phyloP scores from a whole-genome alignment of 2,329 filamentous ascomycete genomes.

The Ilyonectria robusta region DNA sequence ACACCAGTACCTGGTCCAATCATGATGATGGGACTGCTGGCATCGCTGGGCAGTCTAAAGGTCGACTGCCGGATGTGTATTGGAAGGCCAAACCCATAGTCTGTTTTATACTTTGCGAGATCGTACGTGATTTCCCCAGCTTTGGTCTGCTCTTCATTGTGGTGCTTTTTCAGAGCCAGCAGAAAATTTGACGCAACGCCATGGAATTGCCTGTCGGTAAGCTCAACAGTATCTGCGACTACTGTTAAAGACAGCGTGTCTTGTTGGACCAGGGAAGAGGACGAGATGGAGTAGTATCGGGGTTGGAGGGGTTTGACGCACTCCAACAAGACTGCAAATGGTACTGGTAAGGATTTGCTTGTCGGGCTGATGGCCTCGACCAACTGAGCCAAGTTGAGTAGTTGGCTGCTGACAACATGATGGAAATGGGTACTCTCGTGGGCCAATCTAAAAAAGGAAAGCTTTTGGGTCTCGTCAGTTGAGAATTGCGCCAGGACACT shows the following conservation, averaged over 20 bases:
- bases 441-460: too few relatives aligned
- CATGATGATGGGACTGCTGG: constrained; percentile 3
- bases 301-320: neutral
- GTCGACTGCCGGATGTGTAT: constrained; percentile 3
- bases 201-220: neutral
- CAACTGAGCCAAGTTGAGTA: too few relatives aligned
- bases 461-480: neutral
- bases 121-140: neutral
- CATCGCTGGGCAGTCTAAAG: neutral
- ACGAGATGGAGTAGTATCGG: neutral
- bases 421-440: too few relatives aligned
- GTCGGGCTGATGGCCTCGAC: too few relatives aligned
- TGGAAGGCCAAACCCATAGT: neutral
- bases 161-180: neutral
- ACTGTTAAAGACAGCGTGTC: neutral
- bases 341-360: too few relatives aligned
- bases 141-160: neutral
- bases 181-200: neutral
- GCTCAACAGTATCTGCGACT: neutral
- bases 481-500: neutral
- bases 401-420: too few relatives aligned
- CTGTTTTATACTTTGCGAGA: neutral
- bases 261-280: neutral
- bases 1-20: constrained; percentile 5
- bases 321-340: too few relatives aligned